Evolutionary conservation across 371 early-diverging fungal genomes (phyloP).

Genomic region (Smittium mucronatum): DNA sequence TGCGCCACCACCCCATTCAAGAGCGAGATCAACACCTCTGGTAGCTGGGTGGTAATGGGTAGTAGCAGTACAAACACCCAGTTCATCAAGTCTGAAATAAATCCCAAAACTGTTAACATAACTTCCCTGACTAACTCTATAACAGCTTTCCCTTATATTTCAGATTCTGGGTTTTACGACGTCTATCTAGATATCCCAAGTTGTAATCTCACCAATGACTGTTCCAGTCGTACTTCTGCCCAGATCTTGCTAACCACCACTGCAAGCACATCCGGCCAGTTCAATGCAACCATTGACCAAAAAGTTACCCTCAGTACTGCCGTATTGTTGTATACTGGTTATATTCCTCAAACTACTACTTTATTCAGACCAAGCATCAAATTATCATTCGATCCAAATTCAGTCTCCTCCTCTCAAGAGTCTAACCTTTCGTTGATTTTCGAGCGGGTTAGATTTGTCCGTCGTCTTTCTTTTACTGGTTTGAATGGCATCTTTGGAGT

Average conservation of each 20-base stretch:
- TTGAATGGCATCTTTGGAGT: conserved; percentile 24
- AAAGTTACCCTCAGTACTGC: conserved; percentile 9
- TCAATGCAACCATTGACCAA: conserved; percentile 10
- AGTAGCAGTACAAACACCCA: conserved; percentile 17
- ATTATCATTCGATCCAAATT: conserved; percentile 16
- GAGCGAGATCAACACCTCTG: conserved; percentile 20
- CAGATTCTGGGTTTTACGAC: conserved; percentile 50
- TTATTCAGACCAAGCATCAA: conserved; percentile 18
- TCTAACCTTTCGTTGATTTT: conserved; percentile 13
- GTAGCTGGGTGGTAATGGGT: conserved; percentile 16
- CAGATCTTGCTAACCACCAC: conserved; percentile 30
- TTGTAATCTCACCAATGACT: conserved; percentile 42
- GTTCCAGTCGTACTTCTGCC: conserved; percentile 35
- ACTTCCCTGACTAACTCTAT: conserved; percentile 32
- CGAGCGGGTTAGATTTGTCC: conserved; percentile 21
- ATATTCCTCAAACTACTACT: conserved; percentile 20
- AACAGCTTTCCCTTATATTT: conserved; percentile 40
- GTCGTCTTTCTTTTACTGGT: conserved; percentile 19
- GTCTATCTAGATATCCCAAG: conserved; percentile 45
- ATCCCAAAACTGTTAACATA: conserved; percentile 26
- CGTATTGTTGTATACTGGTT: conserved; percentile 19
- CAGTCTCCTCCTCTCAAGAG: conserved; percentile 11
- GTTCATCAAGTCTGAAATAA: conserved; percentile 32
- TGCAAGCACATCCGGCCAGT: neutral
- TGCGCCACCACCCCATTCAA: conserved; percentile 27